A percentile compares a stretch with the other conserved stretches of the same genome.
These are phyloP conservation scores for Cynara cardunculus DNA, from an alignment of 129 eudicot species.

Conservation along the genomic window DNA sequence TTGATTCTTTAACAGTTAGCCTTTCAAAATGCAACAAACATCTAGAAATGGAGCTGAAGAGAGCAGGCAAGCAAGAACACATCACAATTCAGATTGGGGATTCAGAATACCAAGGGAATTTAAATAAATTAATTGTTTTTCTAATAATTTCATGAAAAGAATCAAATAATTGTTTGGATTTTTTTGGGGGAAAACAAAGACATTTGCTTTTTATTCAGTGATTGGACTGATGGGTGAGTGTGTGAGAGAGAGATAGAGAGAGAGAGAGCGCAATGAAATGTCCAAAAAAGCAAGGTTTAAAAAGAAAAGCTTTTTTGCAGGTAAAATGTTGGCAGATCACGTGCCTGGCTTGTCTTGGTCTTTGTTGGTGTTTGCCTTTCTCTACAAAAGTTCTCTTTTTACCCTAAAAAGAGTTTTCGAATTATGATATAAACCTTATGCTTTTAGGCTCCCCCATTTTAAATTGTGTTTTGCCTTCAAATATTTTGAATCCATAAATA, in stretches of 20 bases:
- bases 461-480: not conserved
- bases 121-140: constrained; percentile 18
- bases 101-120: constrained; percentile 29
- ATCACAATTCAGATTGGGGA: constrained; percentile 22
- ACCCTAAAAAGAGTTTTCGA: not conserved
- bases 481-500: not conserved
- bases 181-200: constrained; percentile 35
- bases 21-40: not conserved
- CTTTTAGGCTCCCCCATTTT: constrained; percentile 5
- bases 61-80: constrained; percentile 21
- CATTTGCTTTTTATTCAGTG: constrained; percentile 52
- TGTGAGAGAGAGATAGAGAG: no score
- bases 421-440: constrained; percentile 18
- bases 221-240: constrained; percentile 63
- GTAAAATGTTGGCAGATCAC: constrained; percentile 75
- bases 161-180: constrained; percentile 41
- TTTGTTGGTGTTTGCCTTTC: constrained; percentile 43
- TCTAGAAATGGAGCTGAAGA: not conserved
- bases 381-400: constrained; percentile 6
- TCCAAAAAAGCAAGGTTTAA: constrained; percentile 29
- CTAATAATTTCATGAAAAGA: constrained; percentile 26
- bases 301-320: constrained; percentile 41
- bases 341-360: constrained; percentile 85
- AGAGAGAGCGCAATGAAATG: constrained; percentile 30
- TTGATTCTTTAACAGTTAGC: constrained; percentile 11